Conservation (phyloP, 2,329 filamentous ascomycete genomes). For the Nemania sp. region DNA sequence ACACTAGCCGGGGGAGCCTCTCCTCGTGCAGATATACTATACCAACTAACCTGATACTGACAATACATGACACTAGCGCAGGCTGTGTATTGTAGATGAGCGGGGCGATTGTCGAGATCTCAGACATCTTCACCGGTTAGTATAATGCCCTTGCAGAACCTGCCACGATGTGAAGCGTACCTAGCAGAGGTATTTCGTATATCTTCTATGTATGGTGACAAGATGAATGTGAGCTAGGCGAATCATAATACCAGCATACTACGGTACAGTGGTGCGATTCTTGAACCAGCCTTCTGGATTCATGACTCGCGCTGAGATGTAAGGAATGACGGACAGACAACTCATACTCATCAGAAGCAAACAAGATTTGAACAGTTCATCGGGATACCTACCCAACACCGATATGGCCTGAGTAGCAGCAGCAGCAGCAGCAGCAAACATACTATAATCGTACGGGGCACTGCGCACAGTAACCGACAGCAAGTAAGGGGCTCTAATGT, state of each 20-base stretch:
- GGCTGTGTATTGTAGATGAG: conserved; percentile 1
- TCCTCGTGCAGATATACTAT: background rate
- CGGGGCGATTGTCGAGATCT: conserved; percentile 29
- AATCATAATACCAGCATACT: background rate
- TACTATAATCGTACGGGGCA: background rate
- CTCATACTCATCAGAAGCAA: background rate
- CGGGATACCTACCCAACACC: background rate
- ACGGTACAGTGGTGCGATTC: conserved; percentile 11
- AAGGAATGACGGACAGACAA: background rate
- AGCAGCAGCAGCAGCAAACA: background rate
- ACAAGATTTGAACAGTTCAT: background rate
- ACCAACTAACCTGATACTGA: background rate
- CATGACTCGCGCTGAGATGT: conserved; percentile 7
- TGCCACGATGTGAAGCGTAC: conserved; percentile 7
- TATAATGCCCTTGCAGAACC: conserved; percentile 21
- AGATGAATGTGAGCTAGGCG: too few relatives aligned
- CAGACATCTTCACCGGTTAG: conserved; percentile 23
- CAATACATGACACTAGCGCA: background rate
- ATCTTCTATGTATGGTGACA: too few relatives aligned
- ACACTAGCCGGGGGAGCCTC: background rate
- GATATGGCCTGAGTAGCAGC: background rate
- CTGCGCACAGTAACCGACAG: background rate
- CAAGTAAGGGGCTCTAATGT: background rate
- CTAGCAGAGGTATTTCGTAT: background rate
- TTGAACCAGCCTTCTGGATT: background rate